Conservation (phyloP, 331 rosid genomes). For the Dryas integrifolia region DNA sequence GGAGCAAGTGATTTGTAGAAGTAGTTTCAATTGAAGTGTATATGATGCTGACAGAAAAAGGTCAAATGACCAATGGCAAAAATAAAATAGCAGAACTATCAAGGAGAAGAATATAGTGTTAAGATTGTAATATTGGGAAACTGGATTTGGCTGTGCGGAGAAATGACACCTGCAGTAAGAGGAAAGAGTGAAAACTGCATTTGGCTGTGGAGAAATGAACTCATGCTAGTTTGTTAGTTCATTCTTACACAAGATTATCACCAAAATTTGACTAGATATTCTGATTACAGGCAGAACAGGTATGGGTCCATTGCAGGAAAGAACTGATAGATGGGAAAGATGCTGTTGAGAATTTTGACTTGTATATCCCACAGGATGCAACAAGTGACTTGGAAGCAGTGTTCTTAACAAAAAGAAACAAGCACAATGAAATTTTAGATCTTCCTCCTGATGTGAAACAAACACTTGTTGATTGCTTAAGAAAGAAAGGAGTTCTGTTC, state of each 20-base stretch:
- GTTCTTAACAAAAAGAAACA: slow-evolving; percentile 6
- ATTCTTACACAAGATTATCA: slow-evolving; percentile 2
- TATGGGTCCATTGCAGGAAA: slow-evolving; percentile 54
- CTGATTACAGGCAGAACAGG: slow-evolving; percentile 46
- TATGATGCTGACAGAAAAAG: not conserved
- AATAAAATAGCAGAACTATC: not conserved
- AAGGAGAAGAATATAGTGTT: not conserved
- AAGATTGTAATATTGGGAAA: not conserved
- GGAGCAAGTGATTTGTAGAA: not conserved
- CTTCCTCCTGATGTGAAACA: slow-evolving; percentile 39
- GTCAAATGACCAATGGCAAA: not conserved
- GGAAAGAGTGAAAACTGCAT: not conserved
- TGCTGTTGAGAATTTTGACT: slow-evolving; percentile 31
- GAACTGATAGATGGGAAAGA: slow-evolving; percentile 41
- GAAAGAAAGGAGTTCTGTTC: slow-evolving; percentile 28
- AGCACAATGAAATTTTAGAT: slow-evolving; percentile 18
- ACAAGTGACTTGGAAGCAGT: slow-evolving; percentile 22
- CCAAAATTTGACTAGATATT: slow-evolving; percentile 20
- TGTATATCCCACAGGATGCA: slow-evolving; percentile 26
- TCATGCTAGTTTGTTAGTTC: not conserved
- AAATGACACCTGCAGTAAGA: slow-evolving; percentile 12
- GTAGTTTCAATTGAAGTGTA: not conserved
- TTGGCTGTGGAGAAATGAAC: not conserved
- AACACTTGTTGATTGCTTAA: slow-evolving; percentile 44
- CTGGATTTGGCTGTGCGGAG: not conserved